Evolutionary conservation across 768 basidiomycete genomes (phyloP).

Genomic region (Termitomyces sp.): DNA sequence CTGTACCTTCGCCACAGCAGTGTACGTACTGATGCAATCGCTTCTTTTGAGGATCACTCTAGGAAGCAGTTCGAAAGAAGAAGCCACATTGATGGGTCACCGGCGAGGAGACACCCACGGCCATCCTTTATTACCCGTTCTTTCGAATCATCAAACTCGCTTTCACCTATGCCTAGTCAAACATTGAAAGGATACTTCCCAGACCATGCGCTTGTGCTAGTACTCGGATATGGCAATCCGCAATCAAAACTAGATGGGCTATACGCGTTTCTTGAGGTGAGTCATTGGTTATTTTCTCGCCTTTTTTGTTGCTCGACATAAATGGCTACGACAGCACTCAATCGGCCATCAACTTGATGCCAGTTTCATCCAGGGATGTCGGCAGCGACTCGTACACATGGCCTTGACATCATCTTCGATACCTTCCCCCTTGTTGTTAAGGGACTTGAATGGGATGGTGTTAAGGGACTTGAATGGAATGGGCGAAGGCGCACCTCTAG

Average conservation of each 20-base stretch:
- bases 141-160: neutral
- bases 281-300: neutral
- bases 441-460: neutral
- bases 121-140: neutral
- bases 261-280: neutral
- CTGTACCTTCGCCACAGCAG: neutral
- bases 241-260: neutral
- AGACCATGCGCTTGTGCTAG: neutral
- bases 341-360: neutral
- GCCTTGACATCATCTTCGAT: neutral
- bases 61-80: neutral
- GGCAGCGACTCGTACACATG: neutral
- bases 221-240: neutral
- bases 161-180: neutral
- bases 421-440: neutral
- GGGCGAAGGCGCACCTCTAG: neutral
- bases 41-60: neutral
- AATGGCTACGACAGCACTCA: neutral
- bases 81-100: neutral
- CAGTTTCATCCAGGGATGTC: neutral
- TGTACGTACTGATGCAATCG: neutral
- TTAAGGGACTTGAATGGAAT: no score
- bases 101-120: neutral
- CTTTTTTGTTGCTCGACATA: neutral
- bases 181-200: neutral